Evolutionary conservation across 495 filamentous ascomycete species (phyloP), one percentile per base, ranked within the genome.

Genomic region (Neurospora sp.): DNA sequence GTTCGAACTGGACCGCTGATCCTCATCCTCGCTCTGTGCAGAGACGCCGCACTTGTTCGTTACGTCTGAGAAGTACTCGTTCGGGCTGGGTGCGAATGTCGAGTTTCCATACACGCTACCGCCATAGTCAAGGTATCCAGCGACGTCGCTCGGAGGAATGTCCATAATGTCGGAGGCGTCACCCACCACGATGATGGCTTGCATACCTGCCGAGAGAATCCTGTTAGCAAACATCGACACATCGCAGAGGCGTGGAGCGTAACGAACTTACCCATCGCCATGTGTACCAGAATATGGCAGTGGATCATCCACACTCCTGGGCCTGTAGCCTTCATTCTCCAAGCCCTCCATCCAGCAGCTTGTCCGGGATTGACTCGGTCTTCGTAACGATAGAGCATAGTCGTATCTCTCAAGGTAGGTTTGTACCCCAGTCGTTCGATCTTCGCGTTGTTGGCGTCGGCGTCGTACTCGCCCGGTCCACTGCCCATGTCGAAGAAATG

Each of bases 221-320:
- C 2, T n/a, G 73, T 77, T 31, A 75, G 74, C 41, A 77, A 27
- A 46, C 54, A 70, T 11, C 0, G 20, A 20, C 37, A 20, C 7
- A 44, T 37, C 8, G 16, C 5, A 38, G 70, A 71, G 70, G 18
- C 18, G 23, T 20, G 42, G 42, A 46, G 42, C 18, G 42, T 10
- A 48, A 71, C 44, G 44, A 10, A 74, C 73, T 73, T 69, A 78
- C 77, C 78, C 74, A 77, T 79, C 71, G 76, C 72, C 79, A 81
- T 81, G 66, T 5, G 72, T 5, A 71, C 73, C 31, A 81, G 69
- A 44, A 87, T 85, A 79, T 91, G 89, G 74, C 89, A 91, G 78
- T 91, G 89, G 35, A 89, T 79, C 86, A 90, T 88, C 89, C 89
- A 90, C 18, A 88, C 88, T 4, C 88, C 88, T 3, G 88, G 80